Evolutionary conservation across 345 rosid species (phyloP), one percentile per base, ranked within the genome.

Genomic region (Pugionium cornutum): DNA sequence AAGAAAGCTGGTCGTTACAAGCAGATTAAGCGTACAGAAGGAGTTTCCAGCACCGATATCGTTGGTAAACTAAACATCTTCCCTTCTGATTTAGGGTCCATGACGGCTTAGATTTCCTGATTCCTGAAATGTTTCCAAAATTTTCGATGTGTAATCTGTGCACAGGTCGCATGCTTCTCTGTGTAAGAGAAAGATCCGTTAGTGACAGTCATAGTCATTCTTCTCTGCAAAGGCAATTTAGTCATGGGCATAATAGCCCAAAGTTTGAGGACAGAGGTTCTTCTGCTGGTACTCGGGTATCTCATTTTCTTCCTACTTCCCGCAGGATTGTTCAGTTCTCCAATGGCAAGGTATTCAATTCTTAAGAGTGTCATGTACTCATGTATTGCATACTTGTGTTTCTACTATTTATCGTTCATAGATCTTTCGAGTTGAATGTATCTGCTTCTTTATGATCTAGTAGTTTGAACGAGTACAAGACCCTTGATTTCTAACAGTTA

Each of bases 11-110:
- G 96, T 32, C 89, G 91, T 30, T 92, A 89, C 89, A 89, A 87
- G 87, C 96, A 92, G 81, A 92, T 92, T 51, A 92, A 89, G 76
- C 95, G 98, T 34, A 92, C 98, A 0, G 98, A 92, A 84, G 98
- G 98, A 3, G 98, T 92, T 66, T 92, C 98, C 56, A 92, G 98
- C 84, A 92, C 98, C 10, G 98, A 92, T 82, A 92, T 92, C 84
- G 89, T 92, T 79, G 98, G 98, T 92, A 87, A 75, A 6, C 10
- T 58, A 0, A 28, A 11, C 53, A 43, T 9, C 10, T 5, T 35
- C 54, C 29, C 41, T 57, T 61, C 62, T 4, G 3, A 35, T 53
- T 68, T 18, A 2, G 36, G 36, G 40, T n/a, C n/a, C 58, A 33
- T 53, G 58, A 11, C 4, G 8, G 58, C 18, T 2, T 9, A 6